phyloP scores from a whole-genome alignment of 78 protist genomes.

The Andalucia godoyi region DNA sequence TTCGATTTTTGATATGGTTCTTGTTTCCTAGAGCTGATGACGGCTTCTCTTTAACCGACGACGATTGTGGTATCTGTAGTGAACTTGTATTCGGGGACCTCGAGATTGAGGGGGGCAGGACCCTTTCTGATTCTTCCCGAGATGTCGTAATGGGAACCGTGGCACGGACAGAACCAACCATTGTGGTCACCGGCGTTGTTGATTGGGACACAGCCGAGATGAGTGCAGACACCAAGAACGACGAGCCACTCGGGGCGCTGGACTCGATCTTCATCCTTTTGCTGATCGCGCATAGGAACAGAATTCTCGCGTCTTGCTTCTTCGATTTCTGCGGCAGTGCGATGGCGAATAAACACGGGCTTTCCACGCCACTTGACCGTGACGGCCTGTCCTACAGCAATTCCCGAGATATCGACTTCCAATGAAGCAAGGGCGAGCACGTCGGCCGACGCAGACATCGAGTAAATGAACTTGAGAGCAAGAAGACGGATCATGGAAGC shows the following conservation, averaged over 20 bases:
- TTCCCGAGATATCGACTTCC: conserved; percentile 48
- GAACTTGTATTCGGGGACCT: conserved; percentile 52
- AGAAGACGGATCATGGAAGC: background rate
- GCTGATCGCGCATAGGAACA: conserved; percentile 28
- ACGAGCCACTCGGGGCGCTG: conserved; percentile 71
- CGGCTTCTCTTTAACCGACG: conserved; percentile 17
- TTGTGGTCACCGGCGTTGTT: conserved; percentile 75
- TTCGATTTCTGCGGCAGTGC: conserved; percentile 39
- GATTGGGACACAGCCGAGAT: conserved; percentile 94
- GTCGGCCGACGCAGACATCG: conserved; percentile 18
- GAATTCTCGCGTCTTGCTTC: conserved; percentile 12
- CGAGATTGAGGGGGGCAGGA: conserved; percentile 77
- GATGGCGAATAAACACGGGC: conserved; percentile 55
- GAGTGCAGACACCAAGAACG: conserved; percentile 91
- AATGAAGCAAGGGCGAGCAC: conserved; percentile 54
- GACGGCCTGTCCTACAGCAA: conserved; percentile 40
- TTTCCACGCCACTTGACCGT: conserved; percentile 67
- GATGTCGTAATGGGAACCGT: conserved; percentile 93
- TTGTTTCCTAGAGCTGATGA: too few relatives aligned
- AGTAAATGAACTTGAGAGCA: background rate
- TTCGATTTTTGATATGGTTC: too few relatives aligned
- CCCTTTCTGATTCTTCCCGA: conserved; percentile 90
- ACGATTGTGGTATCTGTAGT: conserved; percentile 7
- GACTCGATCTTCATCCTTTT: conserved; percentile 49
- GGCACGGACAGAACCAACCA: conserved; percentile 97